phyloP scores from a whole-genome alignment of 2,329 filamentous ascomycete genomes.

The Trichoderma breve region DNA sequence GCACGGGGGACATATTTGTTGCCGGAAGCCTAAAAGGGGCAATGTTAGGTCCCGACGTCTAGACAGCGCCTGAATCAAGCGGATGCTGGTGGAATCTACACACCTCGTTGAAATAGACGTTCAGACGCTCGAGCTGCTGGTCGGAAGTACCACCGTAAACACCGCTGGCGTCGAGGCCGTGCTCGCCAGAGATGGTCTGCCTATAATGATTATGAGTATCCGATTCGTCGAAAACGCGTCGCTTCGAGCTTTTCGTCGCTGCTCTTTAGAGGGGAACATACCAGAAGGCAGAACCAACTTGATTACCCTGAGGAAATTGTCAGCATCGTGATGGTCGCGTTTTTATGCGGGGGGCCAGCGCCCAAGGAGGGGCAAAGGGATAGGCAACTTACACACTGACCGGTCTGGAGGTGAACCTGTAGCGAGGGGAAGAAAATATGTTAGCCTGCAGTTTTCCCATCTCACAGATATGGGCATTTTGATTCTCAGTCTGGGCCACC shows the following conservation, averaged over 20 bases:
- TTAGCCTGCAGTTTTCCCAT: not conserved
- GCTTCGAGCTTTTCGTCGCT: not conserved
- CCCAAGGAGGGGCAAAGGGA: constrained; percentile 18
- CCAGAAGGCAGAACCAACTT: constrained; percentile 99
- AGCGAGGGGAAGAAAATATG: constrained; percentile 30
- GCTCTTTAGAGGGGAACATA: constrained; percentile 10
- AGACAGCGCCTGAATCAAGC: not conserved
- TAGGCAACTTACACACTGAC: constrained; percentile 80
- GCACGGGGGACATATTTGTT: constrained; percentile 99
- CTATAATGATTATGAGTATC: constrained; percentile 35
- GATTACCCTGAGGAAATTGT: constrained; percentile 75
- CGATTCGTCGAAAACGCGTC: constrained; percentile 2
- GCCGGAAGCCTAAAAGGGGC: constrained; percentile 68
- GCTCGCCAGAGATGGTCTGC: constrained; percentile 84
- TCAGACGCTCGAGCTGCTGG: constrained; percentile 99
- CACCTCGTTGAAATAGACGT: constrained; percentile 92
- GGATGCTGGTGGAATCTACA: constrained; percentile 21
- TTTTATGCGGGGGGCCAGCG: constrained; percentile 2
- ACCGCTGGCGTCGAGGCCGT: constrained; percentile 94
- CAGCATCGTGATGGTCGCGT: constrained; percentile 33
- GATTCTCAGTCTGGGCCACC: not conserved
- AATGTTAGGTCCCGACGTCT: not conserved
- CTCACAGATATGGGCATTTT: not conserved
- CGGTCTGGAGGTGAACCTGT: constrained; percentile 98
- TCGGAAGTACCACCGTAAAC: constrained; percentile 98